Evolutionary conservation across 768 basidiomycete species (phyloP), one percentile per base, ranked within the genome.

Genomic region (Xerocomellus amylosporus): DNA sequence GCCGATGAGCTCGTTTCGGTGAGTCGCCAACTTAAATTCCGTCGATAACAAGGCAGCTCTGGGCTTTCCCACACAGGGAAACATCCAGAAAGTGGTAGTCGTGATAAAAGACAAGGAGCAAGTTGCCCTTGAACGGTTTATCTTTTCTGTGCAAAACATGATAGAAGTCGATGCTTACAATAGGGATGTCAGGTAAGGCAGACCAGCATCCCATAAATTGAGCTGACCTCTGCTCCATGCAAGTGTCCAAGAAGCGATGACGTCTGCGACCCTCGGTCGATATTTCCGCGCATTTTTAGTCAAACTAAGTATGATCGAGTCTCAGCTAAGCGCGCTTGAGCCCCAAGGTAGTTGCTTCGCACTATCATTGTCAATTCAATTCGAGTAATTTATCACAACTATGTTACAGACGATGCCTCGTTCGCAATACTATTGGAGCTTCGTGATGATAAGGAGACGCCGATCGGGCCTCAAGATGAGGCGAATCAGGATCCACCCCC

Each of bases 71-170:
- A 3, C 22, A 28, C 45, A 94, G 91, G 91, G 92, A 13, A 83
- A 81, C 57, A 79, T 94, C 2, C 83, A 88, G 52, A 87, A 90
- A 59, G 83, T 94, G 8, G 80, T 91, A 3, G 74, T 98, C 7
- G 87, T 94, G 31, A 86, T 98, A 69, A 94, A 93, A 64, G 83
- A 88, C 66, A 84, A 83, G 58, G 80, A 88, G 10, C 86, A 93
- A 56, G 75, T 86, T 22, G 80, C 92, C 15, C 73, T 97, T n/a
- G 95, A 98, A 68, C 82, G 94, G 3, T 97, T 90, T 69, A 80
- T 96, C 19, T 93, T 97, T 68, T 85, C 91, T 22, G 68, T 96
- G n/a, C 85, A 87, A 56, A 88, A 80, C 68, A 86, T 95, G 83
- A 81, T 92, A 28, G 68, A 84, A 50, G 79, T 90, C 28, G 87